These are phyloP conservation scores for Protostelium mycophagum DNA, from an alignment of 78 protist species.

Conservation along the genomic window DNA sequence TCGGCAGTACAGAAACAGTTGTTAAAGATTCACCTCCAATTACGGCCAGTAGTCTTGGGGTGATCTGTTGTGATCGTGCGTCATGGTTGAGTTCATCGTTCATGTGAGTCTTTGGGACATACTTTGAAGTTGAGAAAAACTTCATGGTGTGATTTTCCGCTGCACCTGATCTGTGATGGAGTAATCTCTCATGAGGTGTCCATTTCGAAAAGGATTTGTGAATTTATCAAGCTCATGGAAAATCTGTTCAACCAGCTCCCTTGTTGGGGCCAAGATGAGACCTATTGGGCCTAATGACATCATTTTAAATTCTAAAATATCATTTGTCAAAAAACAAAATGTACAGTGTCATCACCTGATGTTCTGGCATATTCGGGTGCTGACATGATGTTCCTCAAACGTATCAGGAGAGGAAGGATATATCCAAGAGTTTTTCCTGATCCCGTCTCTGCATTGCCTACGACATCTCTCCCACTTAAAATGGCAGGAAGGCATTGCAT, in stretches of 20 bases:
- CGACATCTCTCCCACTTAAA: conserved; percentile 28
- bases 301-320: no score
- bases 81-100: background rate
- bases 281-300: conserved; percentile 84
- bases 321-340: no score
- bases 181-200: no score
- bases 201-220: background rate
- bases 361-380: background rate
- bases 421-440: conserved; percentile 98
- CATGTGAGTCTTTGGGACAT: background rate
- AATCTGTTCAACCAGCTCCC: conserved; percentile 97
- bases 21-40: background rate
- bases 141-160: background rate
- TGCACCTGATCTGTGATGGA: conserved; percentile 14
- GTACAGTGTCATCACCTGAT: conserved; percentile 9
- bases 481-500: conserved; percentile 45
- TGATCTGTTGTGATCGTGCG: background rate
- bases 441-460: conserved; percentile 90
- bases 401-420: conserved; percentile 84
- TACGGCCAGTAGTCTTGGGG: background rate
- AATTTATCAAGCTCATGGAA: background rate
- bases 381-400: background rate
- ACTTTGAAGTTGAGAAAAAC: no score
- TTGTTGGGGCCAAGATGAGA: conserved; percentile 95
- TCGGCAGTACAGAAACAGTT: background rate